Base-by-base conservation (phyloP, 1,139 yeast species). In the Geotrichum macrosporum region DNA sequence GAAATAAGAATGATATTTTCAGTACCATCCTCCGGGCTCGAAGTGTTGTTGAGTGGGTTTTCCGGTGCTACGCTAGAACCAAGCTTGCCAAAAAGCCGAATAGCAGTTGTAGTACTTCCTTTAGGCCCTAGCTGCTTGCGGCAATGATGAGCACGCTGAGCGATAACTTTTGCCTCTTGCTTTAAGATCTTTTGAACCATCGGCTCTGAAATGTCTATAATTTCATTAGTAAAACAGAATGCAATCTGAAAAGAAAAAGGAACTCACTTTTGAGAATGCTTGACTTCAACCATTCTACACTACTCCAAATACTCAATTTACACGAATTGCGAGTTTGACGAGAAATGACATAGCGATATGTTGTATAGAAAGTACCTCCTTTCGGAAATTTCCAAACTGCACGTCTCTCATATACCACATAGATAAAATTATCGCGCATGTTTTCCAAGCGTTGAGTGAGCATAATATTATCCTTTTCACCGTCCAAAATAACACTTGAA, bases 71-170 rank as follows among this genome's bases (percentile, higher is more conserved):
- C 27, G 1, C 61, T 61, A 0, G 73, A 68, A 57, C 60, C 74
- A 57, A 59, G 73, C 52, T 77, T 78, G 0, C 95, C 95, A 61
- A 77, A 84, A 21, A 78, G 61, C 56, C 80, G 77, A 39, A 85
- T 77, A 0, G 95, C 78, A 41, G 78, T 78, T 1, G 80, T 75
- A 5, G 81, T 69, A 58, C 76, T 76, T 1, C 87, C 89, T 55
- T 77, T 80, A 6, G 66, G 60, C 0, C 88, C 88, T 22, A 69
- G 54, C 42, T 58, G 60, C 16, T 57, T 60, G 6, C 68, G 61
- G 20, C 59, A 47, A 16, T 58, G 53, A 4, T 45, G 24, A 8
- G 55, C 52, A 2, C 63, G 50, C 9, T 59, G 49, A 2, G 56
- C 51, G 5, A 66, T 50, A 1, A 51, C 43, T 18, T 48, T 50